Evolutionary conservation across 2,329 filamentous ascomycete genomes (phyloP), one percentile per base, ranked within the genome.

Genomic region (Aspergillus candidus): DNA sequence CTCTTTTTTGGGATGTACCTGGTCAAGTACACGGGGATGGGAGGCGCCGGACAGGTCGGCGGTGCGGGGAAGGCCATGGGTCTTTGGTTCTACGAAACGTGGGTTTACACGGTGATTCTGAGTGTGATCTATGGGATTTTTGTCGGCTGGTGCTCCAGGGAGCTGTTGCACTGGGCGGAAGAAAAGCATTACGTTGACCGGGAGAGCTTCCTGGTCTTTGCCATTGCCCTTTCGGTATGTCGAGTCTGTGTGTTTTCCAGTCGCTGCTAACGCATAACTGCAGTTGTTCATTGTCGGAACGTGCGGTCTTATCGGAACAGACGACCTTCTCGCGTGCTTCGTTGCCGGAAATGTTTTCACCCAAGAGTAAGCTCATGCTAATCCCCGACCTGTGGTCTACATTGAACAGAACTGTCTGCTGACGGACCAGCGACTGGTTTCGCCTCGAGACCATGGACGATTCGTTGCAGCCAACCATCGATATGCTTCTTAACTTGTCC

Each of bases 271-370:
- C 8, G 11, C 12, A 11, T 3, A 6, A 5, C 12, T 27, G 14
- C 44, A 80, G 59, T 75, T 95, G 6, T 95, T 95, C 60, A 86
- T 94, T 41, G 77, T 88, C 0, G 89, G 89, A 0, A 94, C 88
- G 0, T 90, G 86, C 50, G 89, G 89, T 2, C 77, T 95, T 74
- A 78, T 94, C 38, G 89, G 88, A 1, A 91, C 83, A 31, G 89
- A 95, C 59, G 90, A 96, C 59, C 85, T 95, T 1, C 74, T 96
- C 6, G 89, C 90, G 1, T 94, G 88, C 68, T 96, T 96, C 61
- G 83, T 95, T 55, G 90, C 90, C 2, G 90, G 90, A 1, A 95
- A 94, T 58, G 80, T 79, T 1, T 94, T 96, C 54, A 94, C 88
- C 0, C 91, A 88, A 82, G 89, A 94, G 75, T 77, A 66, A 55